Conservation (phyloP, 441 rosid genomes). For the Mallotus japonicus region DNA sequence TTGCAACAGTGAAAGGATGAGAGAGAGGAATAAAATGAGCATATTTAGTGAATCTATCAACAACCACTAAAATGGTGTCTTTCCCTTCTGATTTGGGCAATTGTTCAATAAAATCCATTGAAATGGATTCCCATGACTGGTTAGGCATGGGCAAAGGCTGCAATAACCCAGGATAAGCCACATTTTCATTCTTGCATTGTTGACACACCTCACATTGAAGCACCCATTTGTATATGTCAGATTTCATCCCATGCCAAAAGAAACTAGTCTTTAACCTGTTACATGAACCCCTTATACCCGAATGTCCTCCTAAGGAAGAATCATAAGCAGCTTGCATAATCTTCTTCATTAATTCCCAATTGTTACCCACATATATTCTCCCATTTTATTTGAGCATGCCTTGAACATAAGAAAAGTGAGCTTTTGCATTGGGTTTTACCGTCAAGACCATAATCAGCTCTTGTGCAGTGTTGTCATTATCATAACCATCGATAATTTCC, state of each 20-base stretch:
- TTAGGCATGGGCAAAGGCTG: background rate
- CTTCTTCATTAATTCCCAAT: background rate
- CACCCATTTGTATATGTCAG: fast-evolving
- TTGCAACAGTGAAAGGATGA: background rate
- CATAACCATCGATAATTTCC: background rate
- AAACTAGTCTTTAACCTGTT: background rate
- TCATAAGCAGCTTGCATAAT: background rate
- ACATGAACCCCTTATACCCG: background rate
- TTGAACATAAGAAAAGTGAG: background rate
- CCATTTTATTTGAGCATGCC: background rate
- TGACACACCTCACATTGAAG: background rate
- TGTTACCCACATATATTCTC: background rate
- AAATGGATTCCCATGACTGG: background rate
- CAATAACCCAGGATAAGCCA: background rate
- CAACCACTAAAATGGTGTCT: background rate
- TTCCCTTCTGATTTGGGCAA: background rate
- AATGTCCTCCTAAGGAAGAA: background rate
- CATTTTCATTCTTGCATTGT: background rate
- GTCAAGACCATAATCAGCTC: fast-evolving
- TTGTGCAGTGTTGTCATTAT: fast-evolving
- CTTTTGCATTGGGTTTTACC: background rate
- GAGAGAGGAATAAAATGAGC: background rate
- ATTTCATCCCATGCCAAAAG: background rate
- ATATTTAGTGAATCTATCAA: background rate
- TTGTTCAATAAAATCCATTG: no score